These are phyloP conservation scores for Aspergillus avenaceus DNA, from an alignment of 495 filamentous ascomycete species.

Conservation along the genomic window DNA sequence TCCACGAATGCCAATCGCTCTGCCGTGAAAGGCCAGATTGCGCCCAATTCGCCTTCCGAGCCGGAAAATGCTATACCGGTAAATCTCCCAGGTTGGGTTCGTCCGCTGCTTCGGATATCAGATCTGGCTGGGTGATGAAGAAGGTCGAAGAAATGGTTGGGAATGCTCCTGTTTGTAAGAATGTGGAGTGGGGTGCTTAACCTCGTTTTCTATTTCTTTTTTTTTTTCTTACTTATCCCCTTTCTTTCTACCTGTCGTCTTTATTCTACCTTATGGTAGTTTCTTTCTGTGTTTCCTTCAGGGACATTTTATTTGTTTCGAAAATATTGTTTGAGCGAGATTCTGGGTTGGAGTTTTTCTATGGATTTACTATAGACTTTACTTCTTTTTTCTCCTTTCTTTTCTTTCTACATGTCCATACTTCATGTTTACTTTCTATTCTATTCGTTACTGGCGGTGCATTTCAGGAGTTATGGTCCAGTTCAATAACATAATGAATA, in stretches of 20 bases:
- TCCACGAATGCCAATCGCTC: constrained; percentile 32
- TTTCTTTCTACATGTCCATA: too few relatives aligned
- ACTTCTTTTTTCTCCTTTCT: not conserved
- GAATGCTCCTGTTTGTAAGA: constrained; percentile 27
- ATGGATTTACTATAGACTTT: too few relatives aligned
- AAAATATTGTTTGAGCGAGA: too few relatives aligned
- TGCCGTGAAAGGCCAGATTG: constrained; percentile 27
- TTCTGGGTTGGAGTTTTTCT: too few relatives aligned
- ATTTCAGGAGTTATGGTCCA: too few relatives aligned
- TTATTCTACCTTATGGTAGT: not conserved
- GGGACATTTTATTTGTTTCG: too few relatives aligned
- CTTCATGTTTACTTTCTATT: not conserved
- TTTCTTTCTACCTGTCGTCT: not conserved
- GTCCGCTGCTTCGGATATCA: constrained; percentile 14
- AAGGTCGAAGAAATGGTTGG: constrained; percentile 32
- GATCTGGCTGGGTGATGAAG: constrained; percentile 34
- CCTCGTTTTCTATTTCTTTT: not conserved
- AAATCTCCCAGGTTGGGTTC: constrained; percentile 30
- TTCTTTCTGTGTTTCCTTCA: not conserved
- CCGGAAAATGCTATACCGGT: constrained; percentile 30
- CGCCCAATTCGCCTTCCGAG: constrained; percentile 35
- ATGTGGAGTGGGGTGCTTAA: constrained; percentile 19
- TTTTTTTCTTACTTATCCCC: not conserved
- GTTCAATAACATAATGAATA: too few relatives aligned
- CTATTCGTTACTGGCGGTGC: too few relatives aligned